Evolutionary conservation across 352 stramenopile species (phyloP).

Genomic region (Pythium scleroteichum): DNA sequence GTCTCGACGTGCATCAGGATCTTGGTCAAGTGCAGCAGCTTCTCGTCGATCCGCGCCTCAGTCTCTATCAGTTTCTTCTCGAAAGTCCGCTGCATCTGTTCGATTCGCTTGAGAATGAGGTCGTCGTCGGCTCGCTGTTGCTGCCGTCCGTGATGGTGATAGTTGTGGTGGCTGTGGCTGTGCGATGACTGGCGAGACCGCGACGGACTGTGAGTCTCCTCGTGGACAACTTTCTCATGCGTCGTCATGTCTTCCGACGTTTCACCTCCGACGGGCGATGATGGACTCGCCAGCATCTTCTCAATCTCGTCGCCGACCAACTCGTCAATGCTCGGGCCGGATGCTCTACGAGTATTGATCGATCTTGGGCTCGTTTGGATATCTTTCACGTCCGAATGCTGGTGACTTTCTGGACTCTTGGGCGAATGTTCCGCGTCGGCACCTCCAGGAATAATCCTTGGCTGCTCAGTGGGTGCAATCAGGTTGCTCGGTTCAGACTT

Average conservation of each 20-base stretch:
- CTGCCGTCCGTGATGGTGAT: neutral
- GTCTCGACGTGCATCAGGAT: constrained; percentile 64
- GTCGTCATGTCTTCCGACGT: neutral
- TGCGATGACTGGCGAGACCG: constrained; percentile 4
- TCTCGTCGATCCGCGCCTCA: constrained; percentile 65
- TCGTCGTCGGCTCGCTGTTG: constrained; percentile 37
- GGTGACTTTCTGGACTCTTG: neutral
- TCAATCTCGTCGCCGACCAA: constrained; percentile 1
- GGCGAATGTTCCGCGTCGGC: neutral
- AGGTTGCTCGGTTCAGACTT: neutral
- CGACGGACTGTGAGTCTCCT: neutral
- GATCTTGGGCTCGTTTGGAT: neutral
- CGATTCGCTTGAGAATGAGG: constrained; percentile 45
- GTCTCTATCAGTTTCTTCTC: constrained; percentile 60
- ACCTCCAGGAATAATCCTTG: neutral
- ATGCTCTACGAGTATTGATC: neutral
- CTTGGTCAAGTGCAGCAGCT: constrained; percentile 69
- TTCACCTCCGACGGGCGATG: neutral
- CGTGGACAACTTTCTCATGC: too few species aligned
- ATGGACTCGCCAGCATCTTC: neutral
- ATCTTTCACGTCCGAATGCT: neutral
- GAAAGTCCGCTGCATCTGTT: constrained; percentile 60
- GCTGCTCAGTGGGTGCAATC: neutral
- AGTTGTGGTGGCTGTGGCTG: constrained; percentile 2
- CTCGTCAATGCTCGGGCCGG: neutral